A percentile compares a stretch with the other conserved stretches of the same genome.
Evolutionary conservation across 1,284 basidiomycete genomes (phyloP).

Genomic region (Wolfiporia cocos): DNA sequence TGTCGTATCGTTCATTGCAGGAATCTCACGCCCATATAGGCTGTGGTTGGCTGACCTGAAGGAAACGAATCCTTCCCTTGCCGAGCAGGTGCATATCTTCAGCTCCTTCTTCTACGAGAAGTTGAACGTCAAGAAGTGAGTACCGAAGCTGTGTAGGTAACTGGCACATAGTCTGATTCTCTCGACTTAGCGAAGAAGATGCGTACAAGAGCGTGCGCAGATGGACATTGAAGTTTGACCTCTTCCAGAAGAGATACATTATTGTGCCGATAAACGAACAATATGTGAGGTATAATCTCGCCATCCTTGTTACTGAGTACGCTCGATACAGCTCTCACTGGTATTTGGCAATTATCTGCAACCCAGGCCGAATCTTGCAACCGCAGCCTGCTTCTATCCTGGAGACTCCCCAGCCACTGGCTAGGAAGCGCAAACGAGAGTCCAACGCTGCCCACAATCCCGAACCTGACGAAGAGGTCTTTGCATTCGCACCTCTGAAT

Average conservation of each 20-base stretch:
- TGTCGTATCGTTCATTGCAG: background rate
- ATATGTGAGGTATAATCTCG: no score
- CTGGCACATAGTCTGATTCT: slow-evolving; percentile 3
- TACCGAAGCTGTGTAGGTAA: no score
- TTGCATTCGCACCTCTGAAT: slow-evolving; percentile 8
- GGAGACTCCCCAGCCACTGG: slow-evolving; percentile 20
- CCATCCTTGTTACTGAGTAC: no score
- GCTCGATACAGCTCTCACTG: slow-evolving; percentile 75
- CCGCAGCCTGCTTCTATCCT: slow-evolving; percentile 32
- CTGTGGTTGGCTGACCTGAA: slow-evolving; percentile 61
- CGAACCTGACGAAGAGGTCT: slow-evolving; percentile 6
- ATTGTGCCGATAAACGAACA: slow-evolving; percentile 97
- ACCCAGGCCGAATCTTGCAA: slow-evolving; percentile 61
- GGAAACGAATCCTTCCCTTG: slow-evolving; percentile 49
- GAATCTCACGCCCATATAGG: slow-evolving; percentile 32
- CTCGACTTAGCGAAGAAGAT: slow-evolving; percentile 41
- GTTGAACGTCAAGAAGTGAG: slow-evolving; percentile 67
- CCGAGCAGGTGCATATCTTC: slow-evolving; percentile 82
- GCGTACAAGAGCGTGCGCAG: slow-evolving; percentile 85
- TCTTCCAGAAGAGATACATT: slow-evolving; percentile 90
- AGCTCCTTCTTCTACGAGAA: slow-evolving; percentile 98
- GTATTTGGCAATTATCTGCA: slow-evolving; percentile 93
- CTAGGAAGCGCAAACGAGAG: slow-evolving; percentile 26
- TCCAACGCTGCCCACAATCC: slow-evolving; percentile 6
- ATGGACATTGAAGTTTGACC: slow-evolving; percentile 86